Evolutionary conservation across 495 filamentous ascomycete species (phyloP).

Genomic region (Penicillium cataractarum): DNA sequence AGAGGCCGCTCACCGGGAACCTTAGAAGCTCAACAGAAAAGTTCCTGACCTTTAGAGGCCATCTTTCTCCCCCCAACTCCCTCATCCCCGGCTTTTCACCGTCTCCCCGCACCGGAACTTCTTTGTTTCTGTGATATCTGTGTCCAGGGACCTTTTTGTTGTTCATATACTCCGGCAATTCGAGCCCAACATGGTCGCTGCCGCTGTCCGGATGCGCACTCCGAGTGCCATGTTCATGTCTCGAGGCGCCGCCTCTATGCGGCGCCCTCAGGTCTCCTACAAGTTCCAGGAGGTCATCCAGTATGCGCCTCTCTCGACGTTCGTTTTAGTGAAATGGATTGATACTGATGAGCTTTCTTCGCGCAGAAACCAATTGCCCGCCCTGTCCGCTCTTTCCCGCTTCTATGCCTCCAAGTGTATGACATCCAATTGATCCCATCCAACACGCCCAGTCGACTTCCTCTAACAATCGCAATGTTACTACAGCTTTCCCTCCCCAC

Average conservation of each 20-base stretch:
- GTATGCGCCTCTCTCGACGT: slow-evolving; percentile 32
- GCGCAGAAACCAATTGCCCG: slow-evolving; percentile 52
- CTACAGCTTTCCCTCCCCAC: slow-evolving; percentile 83
- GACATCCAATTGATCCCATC: slow-evolving; percentile 24
- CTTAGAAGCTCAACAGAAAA: slow-evolving; percentile 51
- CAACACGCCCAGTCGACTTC: slow-evolving; percentile 11
- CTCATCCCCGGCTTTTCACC: slow-evolving; percentile 32
- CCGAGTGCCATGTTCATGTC: slow-evolving; percentile 50
- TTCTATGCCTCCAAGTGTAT: slow-evolving; percentile 81
- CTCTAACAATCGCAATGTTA: slow-evolving; percentile 23
- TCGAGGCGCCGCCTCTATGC: slow-evolving; percentile 47
- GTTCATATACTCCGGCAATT: slow-evolving; percentile 34
- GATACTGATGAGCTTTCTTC: slow-evolving; percentile 28
- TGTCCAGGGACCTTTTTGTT: slow-evolving; percentile 35
- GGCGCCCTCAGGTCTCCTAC: slow-evolving; percentile 47
- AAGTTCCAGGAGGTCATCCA: slow-evolving; percentile 48
- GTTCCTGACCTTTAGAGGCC: slow-evolving; percentile 36
- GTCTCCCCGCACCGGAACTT: slow-evolving; percentile 25
- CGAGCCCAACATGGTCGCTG: slow-evolving; percentile 47
- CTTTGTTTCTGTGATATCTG: slow-evolving; percentile 26
- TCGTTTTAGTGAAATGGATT: slow-evolving; percentile 1
- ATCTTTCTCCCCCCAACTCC: slow-evolving; percentile 39
- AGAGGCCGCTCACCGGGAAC: slow-evolving; percentile 31
- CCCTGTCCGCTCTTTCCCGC: slow-evolving; percentile 64
- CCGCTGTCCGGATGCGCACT: slow-evolving; percentile 52